Percentiles rank a stretch among this genome's conserved stretches.
These are phyloP conservation scores for Aspergillus leporis DNA, from an alignment of 495 filamentous ascomycete genomes.

Conservation along the genomic window DNA sequence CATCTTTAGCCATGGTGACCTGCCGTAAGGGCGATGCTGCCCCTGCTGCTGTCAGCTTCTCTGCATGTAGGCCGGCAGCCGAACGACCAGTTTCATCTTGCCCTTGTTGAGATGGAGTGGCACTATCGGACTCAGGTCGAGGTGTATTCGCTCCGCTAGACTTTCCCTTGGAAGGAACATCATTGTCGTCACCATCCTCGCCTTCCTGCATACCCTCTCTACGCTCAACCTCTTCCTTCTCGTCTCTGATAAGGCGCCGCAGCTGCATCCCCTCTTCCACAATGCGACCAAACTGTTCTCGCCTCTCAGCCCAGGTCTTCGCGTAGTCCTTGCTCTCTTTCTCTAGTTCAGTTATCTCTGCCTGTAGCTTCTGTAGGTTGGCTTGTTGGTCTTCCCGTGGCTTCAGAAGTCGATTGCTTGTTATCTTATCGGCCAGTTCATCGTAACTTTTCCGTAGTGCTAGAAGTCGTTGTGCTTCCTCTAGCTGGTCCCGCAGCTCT, in stretches of 20 bases:
- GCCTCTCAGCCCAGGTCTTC: constrained; percentile 78
- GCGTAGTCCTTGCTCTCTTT: constrained; percentile 80
- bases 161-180: constrained; percentile 51
- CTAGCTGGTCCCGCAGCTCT: constrained; percentile 68
- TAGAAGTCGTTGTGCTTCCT: constrained; percentile 72
- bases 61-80: constrained; percentile 33
- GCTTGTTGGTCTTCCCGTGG: constrained; percentile 80
- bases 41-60: constrained; percentile 31
- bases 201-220: constrained; percentile 76
- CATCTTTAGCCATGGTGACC: constrained; percentile 31
- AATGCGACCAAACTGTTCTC: constrained; percentile 86
- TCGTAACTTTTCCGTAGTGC: constrained; percentile 84
- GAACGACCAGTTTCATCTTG: constrained; percentile 44
- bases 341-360: constrained; percentile 86
- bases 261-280: constrained; percentile 89
- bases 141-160: constrained; percentile 65
- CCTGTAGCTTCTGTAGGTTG: constrained; percentile 75
- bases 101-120: constrained; percentile 50
- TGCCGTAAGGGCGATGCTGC: constrained; percentile 45
- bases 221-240: constrained; percentile 84
- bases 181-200: constrained; percentile 74
- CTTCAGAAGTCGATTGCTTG: constrained; percentile 72
- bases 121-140: constrained; percentile 53
- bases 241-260: constrained; percentile 82
- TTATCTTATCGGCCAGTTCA: constrained; percentile 81